These are phyloP conservation scores for Schrenkiella parvula DNA, from an alignment of 345 rosid species.

Conservation along the genomic window DNA sequence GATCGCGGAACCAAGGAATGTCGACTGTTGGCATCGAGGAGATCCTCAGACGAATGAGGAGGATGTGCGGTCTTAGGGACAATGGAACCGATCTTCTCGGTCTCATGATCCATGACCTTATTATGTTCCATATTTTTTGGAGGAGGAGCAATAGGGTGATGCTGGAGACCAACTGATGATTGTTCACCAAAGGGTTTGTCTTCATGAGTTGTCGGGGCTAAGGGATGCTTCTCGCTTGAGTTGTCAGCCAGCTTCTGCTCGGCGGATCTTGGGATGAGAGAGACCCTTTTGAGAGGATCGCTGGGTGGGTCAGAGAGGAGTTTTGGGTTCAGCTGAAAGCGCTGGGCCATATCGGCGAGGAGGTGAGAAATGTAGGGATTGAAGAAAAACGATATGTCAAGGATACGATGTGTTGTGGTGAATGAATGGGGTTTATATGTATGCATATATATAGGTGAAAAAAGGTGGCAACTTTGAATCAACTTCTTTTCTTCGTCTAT, in stretches of 20 bases:
- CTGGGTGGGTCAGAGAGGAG: neutral
- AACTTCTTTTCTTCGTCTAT: conserved; percentile 65
- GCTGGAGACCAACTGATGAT: conserved; percentile 2
- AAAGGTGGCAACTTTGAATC: conserved; percentile 39
- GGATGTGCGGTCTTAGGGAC: conserved; percentile 13
- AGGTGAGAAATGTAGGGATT: neutral
- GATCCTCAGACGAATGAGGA: conserved; percentile 19
- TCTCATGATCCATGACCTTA: conserved; percentile 27
- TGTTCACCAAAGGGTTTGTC: conserved; percentile 18
- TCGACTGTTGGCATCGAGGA: conserved; percentile 8
- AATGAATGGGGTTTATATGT: neutral
- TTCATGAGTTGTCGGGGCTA: conserved; percentile 3
- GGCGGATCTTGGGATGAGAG: conserved; percentile 35
- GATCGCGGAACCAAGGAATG: conserved; percentile 29
- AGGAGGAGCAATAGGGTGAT: conserved; percentile 5
- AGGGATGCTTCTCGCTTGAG: conserved; percentile 27
- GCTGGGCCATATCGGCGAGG: conserved; percentile 24
- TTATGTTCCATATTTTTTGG: neutral
- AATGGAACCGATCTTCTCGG: conserved; percentile 10
- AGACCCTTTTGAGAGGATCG: conserved; percentile 36
- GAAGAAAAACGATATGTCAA: neutral
- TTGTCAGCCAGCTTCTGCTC: conserved; percentile 26
- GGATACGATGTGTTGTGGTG: conserved; percentile 11
- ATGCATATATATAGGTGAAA: neutral
- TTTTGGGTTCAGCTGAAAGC: conserved; percentile 39